Evolutionary conservation across 208 protist genomes (phyloP), one percentile per base, ranked within the genome.

Genomic region (Strigomonas galati): DNA sequence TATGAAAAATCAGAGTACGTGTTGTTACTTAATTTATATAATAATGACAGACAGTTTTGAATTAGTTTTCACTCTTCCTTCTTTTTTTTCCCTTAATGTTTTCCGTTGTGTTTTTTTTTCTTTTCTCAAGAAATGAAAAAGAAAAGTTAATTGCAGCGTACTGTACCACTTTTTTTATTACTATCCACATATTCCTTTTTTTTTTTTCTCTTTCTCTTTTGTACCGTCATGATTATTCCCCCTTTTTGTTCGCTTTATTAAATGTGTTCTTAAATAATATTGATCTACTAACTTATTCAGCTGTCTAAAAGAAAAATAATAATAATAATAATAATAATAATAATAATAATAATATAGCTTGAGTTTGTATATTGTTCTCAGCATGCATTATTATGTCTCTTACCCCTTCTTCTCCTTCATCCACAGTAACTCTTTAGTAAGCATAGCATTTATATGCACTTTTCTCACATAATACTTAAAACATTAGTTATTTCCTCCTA

Each of bases 201-300:
- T 56, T 56, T 56, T 56, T 56, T 56, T 26, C 26, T 56, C 19
- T 28, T 26, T 24, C 9, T 56, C 9, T 56, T 56, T 14, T 56
- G 14, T 26, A 14, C 14, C 19, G 9, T 26, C 26, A 28, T 26
- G n/a, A 26, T 28, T 28, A 24, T 28, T 14, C n/a, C 26, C 9
- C 26, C 51, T 28, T 56, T 14, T 17, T 7, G 7, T 24, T 26
- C 14, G 17, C 51, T 10, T 56, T 56, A 26, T 10, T 24, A 56
- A 56, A 56, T 14, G 51, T 26, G 51, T 56, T 56, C 14, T 14
- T 28, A 7, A 56, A 56, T 7, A 26, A n/a, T 56, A 10, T 56
- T 56, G 14, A 28, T 56, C 7, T 24, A 28, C 51, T 28, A 28
- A 56, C n/a, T 56, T 17, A 10, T 7, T 26, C 7, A 26, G 17